Evolutionary conservation across 2,329 filamentous ascomycete genomes (phyloP), one percentile per base, ranked within the genome.

Genomic region (Orbilia quercus): DNA sequence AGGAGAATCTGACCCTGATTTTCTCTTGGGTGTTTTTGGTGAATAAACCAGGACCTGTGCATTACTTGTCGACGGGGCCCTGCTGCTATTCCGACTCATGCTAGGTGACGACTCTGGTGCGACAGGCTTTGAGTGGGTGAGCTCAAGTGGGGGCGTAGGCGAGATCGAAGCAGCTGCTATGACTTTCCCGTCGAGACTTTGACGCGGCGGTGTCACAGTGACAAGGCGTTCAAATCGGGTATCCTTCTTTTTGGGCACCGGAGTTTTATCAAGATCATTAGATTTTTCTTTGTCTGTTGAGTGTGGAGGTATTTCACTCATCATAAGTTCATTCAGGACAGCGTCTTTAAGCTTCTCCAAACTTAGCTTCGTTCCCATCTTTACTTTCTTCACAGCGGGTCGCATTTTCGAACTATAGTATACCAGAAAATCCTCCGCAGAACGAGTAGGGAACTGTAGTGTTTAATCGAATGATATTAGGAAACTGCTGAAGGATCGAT

Each of bases 1-100:
- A 7, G 25, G 58, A 2, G 59, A 28, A 6, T 28, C 22, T 18
- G 47, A 54, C 16, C 23, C 18, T 3, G 48, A 44, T 11, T 40
- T 28, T 12, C 23, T 47, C 16, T 65, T 50, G 42, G 16, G 36
- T 23, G 11, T 50, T 48, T 60, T 22, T 31, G 60, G 69, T 2
- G 69, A 60, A 36, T 60, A 65, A 4, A 60, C 67, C 16, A 73
- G 18, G 0, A 73, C 54, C 22, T 59, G 67, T 12, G 36, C 67
- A 22, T 16, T 48, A 22, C 20, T 42, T 16, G 51, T 23, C 20
- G n/a, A 31, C 7, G 23, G 23, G 14, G 14, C 7, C 2, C 7
- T 38, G 6, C 40, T 23, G 7, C 22, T 42, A 4, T 12, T 20
- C n/a, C 9, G 25, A 28, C 40, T 66, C 7, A 14, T 25, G 3